Evolutionary conservation across 305 asterid species (phyloP).

Genomic region (Striga hermonthica): DNA sequence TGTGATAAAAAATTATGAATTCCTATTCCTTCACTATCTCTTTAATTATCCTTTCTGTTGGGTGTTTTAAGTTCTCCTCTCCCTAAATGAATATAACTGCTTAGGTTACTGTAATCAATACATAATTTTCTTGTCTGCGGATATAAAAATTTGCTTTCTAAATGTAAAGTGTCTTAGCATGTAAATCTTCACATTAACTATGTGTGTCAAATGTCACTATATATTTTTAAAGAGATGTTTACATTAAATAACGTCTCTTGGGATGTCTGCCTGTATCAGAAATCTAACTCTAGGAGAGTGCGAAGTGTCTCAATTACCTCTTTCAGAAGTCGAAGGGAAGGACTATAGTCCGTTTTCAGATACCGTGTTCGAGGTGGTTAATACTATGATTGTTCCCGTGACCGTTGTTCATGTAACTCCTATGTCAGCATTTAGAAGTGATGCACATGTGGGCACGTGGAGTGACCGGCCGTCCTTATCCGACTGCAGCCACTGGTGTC

Average conservation of each 20-base stretch:
- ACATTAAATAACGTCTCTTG: not conserved
- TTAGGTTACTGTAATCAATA: too few species aligned
- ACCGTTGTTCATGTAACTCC: conserved; percentile 64
- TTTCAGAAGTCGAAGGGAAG: conserved; percentile 44
- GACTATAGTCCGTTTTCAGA: conserved; percentile 54
- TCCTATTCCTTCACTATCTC: too few species aligned
- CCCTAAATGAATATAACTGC: too few species aligned
- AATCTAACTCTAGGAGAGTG: conserved; percentile 51
- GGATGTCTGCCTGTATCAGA: conserved; percentile 34
- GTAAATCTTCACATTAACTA: too few species aligned
- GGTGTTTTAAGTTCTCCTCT: too few species aligned
- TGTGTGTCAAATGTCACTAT: too few species aligned
- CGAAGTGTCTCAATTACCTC: conserved; percentile 58
- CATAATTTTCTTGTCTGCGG: too few species aligned
- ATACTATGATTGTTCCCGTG: conserved; percentile 57
- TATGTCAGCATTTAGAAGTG: conserved; percentile 69
- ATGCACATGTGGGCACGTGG: conserved; percentile 79
- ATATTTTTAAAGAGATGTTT: not conserved
- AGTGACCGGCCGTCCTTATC: conserved; percentile 61
- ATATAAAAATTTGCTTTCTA: too few species aligned
- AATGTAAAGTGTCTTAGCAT: too few species aligned
- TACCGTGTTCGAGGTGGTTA: conserved; percentile 46
- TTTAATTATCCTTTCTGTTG: too few species aligned
- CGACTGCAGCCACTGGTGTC: conserved; percentile 89
- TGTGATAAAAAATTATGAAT: too few species aligned